A percentile compares a stretch with the other conserved stretches of the same genome.
phyloP scores from a whole-genome alignment of 2,329 filamentous ascomycete genomes.

The Periconia sp. region DNA sequence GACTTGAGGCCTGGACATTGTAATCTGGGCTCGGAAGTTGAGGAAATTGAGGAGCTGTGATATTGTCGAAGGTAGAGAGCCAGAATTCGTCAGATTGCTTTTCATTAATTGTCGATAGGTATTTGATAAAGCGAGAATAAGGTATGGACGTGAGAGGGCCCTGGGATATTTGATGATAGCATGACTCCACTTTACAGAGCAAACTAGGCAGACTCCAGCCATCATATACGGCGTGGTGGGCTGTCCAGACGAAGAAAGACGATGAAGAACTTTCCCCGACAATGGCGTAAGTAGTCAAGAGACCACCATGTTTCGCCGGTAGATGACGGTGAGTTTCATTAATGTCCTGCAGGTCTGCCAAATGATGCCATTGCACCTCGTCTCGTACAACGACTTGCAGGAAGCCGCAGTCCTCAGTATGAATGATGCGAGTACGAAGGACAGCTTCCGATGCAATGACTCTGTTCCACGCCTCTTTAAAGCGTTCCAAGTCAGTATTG shows the following conservation, averaged over 20 bases:
- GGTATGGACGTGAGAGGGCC: constrained; percentile 24
- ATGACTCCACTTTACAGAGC: constrained; percentile 32
- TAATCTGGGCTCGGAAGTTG: constrained; percentile 38
- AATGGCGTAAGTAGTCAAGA: constrained; percentile 29
- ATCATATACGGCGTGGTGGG: constrained; percentile 47
- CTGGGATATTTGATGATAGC: constrained; percentile 19
- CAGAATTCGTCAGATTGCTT: constrained; percentile 37
- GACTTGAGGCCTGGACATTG: constrained; percentile 36
- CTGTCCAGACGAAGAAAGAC: constrained; percentile 41
- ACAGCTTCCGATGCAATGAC: constrained; percentile 53
- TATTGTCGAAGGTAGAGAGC: constrained; percentile 32
- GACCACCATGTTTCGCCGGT: constrained; percentile 33
- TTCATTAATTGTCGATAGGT: constrained; percentile 31
- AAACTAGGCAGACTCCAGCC: constrained; percentile 39
- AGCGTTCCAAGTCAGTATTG: constrained; percentile 35
- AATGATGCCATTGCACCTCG: constrained; percentile 23
- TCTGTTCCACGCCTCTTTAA: constrained; percentile 55
- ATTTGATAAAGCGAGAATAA: constrained; percentile 41
- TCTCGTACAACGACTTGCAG: constrained; percentile 40
- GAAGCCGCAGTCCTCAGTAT: constrained; percentile 37
- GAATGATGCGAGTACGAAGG: constrained; percentile 53
- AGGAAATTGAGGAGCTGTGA: constrained; percentile 37
- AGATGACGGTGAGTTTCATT: constrained; percentile 32
- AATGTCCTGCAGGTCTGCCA: constrained; percentile 29
- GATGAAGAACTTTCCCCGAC: constrained; percentile 23